Percentiles rank a stretch among this genome's conserved stretches.
Evolutionary conservation across 768 basidiomycete genomes (phyloP).

Genomic region (Mycena albidolilacea): DNA sequence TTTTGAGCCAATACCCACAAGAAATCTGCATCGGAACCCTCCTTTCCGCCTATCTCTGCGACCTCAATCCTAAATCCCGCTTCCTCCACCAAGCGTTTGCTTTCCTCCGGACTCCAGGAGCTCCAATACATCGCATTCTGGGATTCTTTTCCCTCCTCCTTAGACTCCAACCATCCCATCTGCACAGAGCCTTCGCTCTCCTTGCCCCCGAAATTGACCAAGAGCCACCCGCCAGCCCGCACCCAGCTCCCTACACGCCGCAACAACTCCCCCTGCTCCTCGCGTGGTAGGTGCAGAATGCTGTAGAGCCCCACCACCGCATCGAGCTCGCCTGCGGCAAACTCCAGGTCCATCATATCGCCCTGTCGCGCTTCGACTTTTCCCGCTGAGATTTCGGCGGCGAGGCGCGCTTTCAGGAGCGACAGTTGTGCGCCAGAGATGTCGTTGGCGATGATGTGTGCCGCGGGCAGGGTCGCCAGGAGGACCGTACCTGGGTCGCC

Average conservation of each 20-base stretch:
- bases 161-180: constrained; percentile 16
- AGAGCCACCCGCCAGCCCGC: constrained; percentile 24
- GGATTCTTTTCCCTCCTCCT: constrained; percentile 21
- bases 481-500: constrained; percentile 28
- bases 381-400: constrained; percentile 21
- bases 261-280: constrained; percentile 27
- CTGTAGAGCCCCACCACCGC: constrained; percentile 26
- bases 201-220: constrained; percentile 28
- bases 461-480: constrained; percentile 5
- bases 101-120: constrained; percentile 24
- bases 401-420: constrained; percentile 18
- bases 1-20: constrained; percentile 25
- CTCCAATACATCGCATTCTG: constrained; percentile 30
- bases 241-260: constrained; percentile 27
- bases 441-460: constrained; percentile 25
- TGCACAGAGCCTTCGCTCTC: constrained; percentile 23
- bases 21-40: constrained; percentile 5
- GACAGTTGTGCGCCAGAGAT: constrained; percentile 22
- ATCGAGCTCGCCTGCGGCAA: constrained; percentile 19
- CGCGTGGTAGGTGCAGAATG: constrained; percentile 24
- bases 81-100: constrained; percentile 24
- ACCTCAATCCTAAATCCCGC: constrained; percentile 30
- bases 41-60: constrained; percentile 19
- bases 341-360: constrained; percentile 28
- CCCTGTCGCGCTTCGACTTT: constrained; percentile 23